Evolutionary conservation across 495 filamentous ascomycete genomes (phyloP).

Genomic region (Poronia punctata): DNA sequence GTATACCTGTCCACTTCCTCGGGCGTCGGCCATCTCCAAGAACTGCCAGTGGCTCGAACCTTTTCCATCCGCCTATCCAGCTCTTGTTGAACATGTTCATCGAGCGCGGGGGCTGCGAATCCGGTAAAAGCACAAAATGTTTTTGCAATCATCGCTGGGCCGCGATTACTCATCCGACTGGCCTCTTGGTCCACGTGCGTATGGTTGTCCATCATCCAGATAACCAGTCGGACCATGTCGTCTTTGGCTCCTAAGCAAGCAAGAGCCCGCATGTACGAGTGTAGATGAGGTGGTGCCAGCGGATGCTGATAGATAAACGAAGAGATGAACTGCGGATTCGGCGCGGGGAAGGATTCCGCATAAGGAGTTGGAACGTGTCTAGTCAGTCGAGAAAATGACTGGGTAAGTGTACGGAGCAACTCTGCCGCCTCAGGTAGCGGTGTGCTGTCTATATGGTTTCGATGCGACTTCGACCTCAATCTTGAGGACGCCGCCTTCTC

Average conservation of each 20-base stretch:
- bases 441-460: constrained; percentile 2
- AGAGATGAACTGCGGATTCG: constrained; percentile 16
- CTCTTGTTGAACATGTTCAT: constrained; percentile 13
- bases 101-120: constrained; percentile 19
- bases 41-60: background rate
- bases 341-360: background rate
- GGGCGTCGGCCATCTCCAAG: constrained; percentile 23
- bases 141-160: constrained; percentile 22
- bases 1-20: constrained; percentile 18
- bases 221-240: constrained; percentile 29
- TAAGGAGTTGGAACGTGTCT: background rate
- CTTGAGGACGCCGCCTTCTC: constrained; percentile 16
- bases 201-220: constrained; percentile 32
- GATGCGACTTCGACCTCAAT: constrained; percentile 5
- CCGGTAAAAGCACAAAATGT: constrained; percentile 29
- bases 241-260: constrained; percentile 25
- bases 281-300: constrained; percentile 24
- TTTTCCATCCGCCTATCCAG: constrained; percentile 18
- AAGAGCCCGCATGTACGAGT: constrained; percentile 33
- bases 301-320: no score
- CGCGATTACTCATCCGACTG: constrained; percentile 18
- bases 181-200: constrained; percentile 27
- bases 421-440: no score
- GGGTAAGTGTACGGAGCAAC: constrained; percentile 4
- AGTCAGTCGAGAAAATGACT: constrained; percentile 13